A percentile compares a stretch with the other conserved stretches of the same genome.
phyloP scores from a whole-genome alignment of 352 stramenopile species.

The Globisporangium parvum region DNA sequence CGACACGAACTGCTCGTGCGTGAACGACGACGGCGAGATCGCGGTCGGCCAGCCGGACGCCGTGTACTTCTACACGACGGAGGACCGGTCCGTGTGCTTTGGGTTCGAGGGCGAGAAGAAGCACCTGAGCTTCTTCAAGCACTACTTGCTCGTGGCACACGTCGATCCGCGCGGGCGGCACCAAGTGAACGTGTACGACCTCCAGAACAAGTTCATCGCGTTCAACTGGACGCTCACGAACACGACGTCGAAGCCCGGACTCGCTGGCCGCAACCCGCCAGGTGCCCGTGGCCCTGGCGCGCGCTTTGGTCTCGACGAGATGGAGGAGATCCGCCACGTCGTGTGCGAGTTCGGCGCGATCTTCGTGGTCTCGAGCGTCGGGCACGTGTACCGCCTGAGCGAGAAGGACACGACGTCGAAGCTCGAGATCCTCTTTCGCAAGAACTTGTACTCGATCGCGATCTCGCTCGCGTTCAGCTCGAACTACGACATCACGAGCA shows the following conservation, averaged over 20 bases:
- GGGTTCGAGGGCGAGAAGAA: conserved; percentile 87
- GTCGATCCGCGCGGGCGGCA: conserved; percentile 76
- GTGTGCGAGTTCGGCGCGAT: conserved; percentile 84
- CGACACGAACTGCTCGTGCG: conserved; percentile 72
- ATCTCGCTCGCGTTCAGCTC: conserved; percentile 96
- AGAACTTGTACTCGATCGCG: conserved; percentile 96
- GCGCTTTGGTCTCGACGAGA: conserved; percentile 77
- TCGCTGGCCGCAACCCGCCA: conserved; percentile 9
- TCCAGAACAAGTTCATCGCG: conserved; percentile 91
- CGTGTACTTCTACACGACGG: conserved; percentile 87
- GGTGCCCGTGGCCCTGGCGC: conserved; percentile 41
- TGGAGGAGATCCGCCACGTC: conserved; percentile 85
- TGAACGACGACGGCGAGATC: conserved; percentile 83
- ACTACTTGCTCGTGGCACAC: conserved; percentile 80
- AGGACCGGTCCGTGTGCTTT: conserved; percentile 85
- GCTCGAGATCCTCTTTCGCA: conserved; percentile 94
- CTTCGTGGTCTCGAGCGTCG: conserved; percentile 82
- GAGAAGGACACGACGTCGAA: conserved; percentile 96
- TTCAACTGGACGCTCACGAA: conserved; percentile 88
- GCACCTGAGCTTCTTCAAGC: conserved; percentile 84
- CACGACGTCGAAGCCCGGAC: conserved; percentile 22
- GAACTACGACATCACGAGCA: conserved; percentile 92
- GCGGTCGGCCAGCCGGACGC: conserved; percentile 79
- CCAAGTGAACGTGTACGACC: conserved; percentile 89
- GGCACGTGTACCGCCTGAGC: conserved; percentile 89